Conservation (phyloP, 1,284 basidiomycete genomes). For the Ustilago tritici region DNA sequence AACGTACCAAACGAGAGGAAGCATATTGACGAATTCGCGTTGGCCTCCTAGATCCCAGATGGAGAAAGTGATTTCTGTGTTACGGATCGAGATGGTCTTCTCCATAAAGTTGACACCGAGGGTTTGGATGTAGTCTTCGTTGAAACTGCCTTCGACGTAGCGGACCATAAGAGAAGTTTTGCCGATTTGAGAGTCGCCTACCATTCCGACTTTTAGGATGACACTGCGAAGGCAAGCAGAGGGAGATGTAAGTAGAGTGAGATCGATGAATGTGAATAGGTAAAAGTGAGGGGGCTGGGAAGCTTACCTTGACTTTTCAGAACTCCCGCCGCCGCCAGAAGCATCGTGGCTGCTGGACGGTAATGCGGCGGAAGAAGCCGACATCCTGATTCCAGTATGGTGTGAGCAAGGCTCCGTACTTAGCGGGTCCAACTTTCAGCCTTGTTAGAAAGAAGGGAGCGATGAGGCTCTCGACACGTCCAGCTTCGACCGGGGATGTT, state of each 20-base stretch:
- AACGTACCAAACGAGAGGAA: conserved; percentile 82
- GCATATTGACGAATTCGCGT: conserved; percentile 98
- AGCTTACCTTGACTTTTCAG: conserved; percentile 39
- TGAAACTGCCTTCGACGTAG: conserved; percentile 68
- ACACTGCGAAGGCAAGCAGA: conserved; percentile 71
- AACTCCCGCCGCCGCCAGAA: conserved; percentile 21
- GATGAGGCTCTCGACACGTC: not conserved
- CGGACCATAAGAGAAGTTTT: conserved; percentile 99
- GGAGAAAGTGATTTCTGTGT: conserved; percentile 98
- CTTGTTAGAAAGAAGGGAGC: not conserved
- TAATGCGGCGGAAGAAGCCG: conserved; percentile 40
- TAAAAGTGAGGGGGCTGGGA: not conserved
- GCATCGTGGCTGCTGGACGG: conserved; percentile 43
- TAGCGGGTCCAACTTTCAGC: not conserved
- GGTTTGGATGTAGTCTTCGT: conserved; percentile 98
- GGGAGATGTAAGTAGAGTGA: not conserved
- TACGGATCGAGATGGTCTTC: conserved; percentile 95
- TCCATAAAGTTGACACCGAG: conserved; percentile 98
- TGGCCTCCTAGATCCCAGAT: conserved; percentile 99
- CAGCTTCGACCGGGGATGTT: not conserved
- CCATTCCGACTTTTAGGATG: conserved; percentile 98
- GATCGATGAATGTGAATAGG: not conserved
- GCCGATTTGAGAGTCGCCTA: conserved; percentile 97
- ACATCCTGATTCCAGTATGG: conserved; percentile 13
- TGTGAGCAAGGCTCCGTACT: not conserved